Evolutionary conservation across 345 rosid genomes (phyloP).

Genomic region (Heritiera littoralis): DNA sequence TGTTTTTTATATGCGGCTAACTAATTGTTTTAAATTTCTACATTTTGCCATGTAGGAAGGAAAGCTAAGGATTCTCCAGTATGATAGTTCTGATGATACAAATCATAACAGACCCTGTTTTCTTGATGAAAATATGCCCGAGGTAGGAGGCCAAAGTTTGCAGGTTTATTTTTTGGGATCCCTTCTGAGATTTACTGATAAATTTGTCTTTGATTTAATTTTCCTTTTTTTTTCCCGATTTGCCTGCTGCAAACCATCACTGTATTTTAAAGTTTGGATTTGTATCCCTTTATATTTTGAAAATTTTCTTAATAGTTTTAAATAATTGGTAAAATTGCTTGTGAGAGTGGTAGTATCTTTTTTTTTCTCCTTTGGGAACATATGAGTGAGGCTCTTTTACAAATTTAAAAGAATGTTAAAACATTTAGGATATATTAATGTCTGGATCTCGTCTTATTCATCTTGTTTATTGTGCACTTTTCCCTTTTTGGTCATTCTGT

Average conservation of each 20-base stretch:
- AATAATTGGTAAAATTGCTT: background rate
- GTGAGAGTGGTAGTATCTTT: background rate
- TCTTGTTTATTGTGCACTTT: background rate
- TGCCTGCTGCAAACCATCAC: background rate
- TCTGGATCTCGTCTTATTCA: background rate
- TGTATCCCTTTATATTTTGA: background rate
- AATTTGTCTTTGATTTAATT: background rate
- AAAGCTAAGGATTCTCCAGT: constrained; percentile 66
- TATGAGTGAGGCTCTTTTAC: background rate
- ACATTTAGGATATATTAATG: too few species aligned
- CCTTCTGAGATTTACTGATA: background rate
- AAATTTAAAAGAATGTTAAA: background rate
- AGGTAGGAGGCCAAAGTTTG: constrained; percentile 32
- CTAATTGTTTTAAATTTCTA: constrained; percentile 9
- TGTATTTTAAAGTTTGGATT: background rate
- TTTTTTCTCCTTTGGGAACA: background rate
- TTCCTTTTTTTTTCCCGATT: background rate
- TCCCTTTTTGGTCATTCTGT: background rate
- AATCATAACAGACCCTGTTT: constrained; percentile 31
- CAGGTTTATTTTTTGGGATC: constrained; percentile 4
- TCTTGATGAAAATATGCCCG: constrained; percentile 42
- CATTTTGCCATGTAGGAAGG: constrained; percentile 62
- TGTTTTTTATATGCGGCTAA: background rate
- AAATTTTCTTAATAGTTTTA: background rate
- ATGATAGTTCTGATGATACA: constrained; percentile 44